phyloP scores from a whole-genome alignment of 148 eudicot genomes.

The Silene uniflora region DNA sequence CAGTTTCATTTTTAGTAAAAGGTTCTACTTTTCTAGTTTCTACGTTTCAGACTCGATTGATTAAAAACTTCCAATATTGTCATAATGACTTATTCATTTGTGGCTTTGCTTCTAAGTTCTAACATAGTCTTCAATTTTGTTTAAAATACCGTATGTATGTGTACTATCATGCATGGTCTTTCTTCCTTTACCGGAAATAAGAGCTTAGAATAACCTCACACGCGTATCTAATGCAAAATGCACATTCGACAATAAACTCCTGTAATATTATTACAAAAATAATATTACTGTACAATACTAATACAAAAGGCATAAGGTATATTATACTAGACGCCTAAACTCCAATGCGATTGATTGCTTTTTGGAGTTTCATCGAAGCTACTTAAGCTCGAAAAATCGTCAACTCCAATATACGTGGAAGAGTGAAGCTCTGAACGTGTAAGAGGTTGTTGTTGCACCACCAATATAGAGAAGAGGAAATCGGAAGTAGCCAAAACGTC shows the following conservation, averaged over 20 bases:
- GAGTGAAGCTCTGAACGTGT: not conserved
- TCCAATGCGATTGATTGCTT: slow-evolving; percentile 13
- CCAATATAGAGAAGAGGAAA: slow-evolving; percentile 28
- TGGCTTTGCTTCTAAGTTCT: too few species aligned
- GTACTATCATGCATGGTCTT: not conserved
- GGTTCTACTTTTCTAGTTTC: too few species aligned
- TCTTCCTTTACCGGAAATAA: not conserved
- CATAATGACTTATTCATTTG: too few species aligned
- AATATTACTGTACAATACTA: not conserved
- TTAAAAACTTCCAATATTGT: too few species aligned
- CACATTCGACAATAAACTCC: not conserved
- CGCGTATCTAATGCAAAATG: not conserved
- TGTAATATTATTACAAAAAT: not conserved
- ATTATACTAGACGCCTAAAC: not conserved
- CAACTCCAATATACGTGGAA: slow-evolving; percentile 11
- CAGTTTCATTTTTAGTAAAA: too few species aligned
- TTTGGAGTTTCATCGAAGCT: slow-evolving; percentile 10
- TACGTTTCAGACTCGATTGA: too few species aligned
- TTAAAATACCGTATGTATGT: too few species aligned
- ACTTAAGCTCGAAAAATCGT: slow-evolving; percentile 6
- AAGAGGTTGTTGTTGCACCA: slow-evolving; percentile 32
- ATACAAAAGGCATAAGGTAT: not conserved
- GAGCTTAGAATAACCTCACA: not conserved
- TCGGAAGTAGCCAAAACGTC: slow-evolving; percentile 30
- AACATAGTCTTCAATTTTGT: too few species aligned